These are phyloP conservation scores for Myriosclerotinia curreyana DNA, from an alignment of 2,329 filamentous ascomycete species.

Conservation along the genomic window DNA sequence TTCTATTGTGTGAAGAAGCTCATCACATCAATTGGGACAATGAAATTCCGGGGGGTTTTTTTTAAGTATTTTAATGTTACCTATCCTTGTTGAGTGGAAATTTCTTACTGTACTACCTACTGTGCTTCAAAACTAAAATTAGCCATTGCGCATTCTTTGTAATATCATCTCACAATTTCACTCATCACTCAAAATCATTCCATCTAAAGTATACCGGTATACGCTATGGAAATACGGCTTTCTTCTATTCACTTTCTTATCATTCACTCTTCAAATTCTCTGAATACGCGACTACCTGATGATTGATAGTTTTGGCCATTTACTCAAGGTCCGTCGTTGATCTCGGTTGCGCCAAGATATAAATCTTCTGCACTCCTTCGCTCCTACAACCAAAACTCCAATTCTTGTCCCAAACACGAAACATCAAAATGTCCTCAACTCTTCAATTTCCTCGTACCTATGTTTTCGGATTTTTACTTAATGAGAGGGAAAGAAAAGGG, in stretches of 20 bases:
- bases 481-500: conserved; percentile 51
- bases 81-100: background rate
- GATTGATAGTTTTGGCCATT: background rate
- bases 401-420: background rate
- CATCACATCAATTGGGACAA: background rate
- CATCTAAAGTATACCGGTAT: background rate
- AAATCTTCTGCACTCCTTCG: too few species aligned
- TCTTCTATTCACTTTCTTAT: background rate
- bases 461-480: conserved; percentile 50
- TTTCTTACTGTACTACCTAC: too few species aligned
- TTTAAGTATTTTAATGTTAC: background rate
- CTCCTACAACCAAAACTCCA: background rate
- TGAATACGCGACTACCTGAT: background rate
- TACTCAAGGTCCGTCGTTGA: background rate
- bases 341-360: background rate
- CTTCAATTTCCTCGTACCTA: conserved; percentile 51
- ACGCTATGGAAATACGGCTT: background rate
- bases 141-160: conserved; percentile 7
- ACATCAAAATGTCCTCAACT: background rate
- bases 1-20: background rate
- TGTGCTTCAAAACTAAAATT: too few species aligned
- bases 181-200: background rate
- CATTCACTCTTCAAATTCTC: background rate
- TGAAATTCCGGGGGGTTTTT: background rate
- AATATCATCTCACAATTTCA: background rate